phyloP scores from a whole-genome alignment of 1,284 basidiomycete genomes.

The Boletus smithii region DNA sequence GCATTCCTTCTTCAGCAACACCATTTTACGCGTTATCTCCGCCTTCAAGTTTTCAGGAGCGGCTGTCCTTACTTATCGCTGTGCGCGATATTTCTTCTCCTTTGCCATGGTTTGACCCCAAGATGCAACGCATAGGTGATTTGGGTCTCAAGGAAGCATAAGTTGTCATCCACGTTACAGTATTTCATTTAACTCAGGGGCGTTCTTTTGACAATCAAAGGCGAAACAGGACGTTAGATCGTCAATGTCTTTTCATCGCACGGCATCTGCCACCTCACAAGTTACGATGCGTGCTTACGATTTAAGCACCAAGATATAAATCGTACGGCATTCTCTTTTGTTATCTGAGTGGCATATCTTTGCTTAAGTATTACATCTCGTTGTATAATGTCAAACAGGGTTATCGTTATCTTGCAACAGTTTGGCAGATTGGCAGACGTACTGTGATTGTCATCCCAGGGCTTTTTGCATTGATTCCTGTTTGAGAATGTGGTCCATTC shows the following conservation, averaged over 20 bases:
- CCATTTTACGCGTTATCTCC: too few relatives aligned
- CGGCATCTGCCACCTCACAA: background rate
- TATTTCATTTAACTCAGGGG: background rate
- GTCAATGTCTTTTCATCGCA: background rate
- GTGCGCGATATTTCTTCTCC: too few relatives aligned
- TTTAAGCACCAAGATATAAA: background rate
- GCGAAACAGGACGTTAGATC: too few relatives aligned
- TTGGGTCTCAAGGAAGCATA: too few relatives aligned
- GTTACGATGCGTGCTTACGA: background rate
- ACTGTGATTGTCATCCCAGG: background rate
- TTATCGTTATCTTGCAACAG: background rate
- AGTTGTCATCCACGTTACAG: background rate
- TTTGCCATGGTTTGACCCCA: too few relatives aligned
- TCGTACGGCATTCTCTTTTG: background rate
- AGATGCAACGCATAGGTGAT: too few relatives aligned
- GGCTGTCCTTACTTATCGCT: too few relatives aligned
- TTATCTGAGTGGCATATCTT: background rate
- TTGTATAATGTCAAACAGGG: background rate
- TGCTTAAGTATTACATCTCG: background rate
- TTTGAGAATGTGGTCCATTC: background rate
- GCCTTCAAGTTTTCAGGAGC: too few relatives aligned
- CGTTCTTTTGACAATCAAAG: background rate
- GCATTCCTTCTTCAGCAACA: too few relatives aligned
- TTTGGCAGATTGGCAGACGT: background rate
- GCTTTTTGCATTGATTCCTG: background rate